phyloP scores from a whole-genome alignment of 495 filamentous ascomycete genomes.

The Lophiostoma macrostomum region DNA sequence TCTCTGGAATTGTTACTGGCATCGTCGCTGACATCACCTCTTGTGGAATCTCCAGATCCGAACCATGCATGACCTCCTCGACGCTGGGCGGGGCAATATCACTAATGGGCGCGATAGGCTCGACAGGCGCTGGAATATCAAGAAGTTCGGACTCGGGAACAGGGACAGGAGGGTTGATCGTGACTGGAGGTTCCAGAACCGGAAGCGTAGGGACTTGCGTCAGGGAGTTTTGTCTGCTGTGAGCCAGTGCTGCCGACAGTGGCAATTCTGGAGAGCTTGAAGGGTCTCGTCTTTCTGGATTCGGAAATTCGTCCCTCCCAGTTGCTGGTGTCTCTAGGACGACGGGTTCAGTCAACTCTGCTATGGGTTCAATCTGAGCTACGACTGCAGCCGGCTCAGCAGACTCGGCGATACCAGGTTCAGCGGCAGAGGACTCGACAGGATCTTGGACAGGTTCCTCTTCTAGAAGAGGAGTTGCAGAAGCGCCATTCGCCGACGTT shows the following conservation, averaged over 20 bases:
- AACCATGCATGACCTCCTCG: no score
- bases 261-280: constrained; percentile 39
- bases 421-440: no score
- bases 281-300: constrained; percentile 22
- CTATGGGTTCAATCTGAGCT: neutral
- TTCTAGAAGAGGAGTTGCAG: neutral
- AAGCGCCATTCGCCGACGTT: neutral
- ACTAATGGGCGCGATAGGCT: no score
- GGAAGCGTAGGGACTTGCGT: constrained; percentile 25
- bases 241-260: constrained; percentile 29
- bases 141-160: neutral
- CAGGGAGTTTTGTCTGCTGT: constrained; percentile 38
- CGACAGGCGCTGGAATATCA: no score
- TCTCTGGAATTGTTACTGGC: no score
- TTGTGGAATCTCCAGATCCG: no score
- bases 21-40: no score
- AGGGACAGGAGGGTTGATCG: neutral
- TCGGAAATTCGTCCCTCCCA: neutral
- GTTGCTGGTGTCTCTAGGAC: neutral
- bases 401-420: neutral
- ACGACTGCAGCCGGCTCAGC: neutral
- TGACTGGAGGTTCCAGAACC: neutral
- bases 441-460: no score
- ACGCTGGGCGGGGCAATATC: no score
- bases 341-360: neutral